Conservation (phyloP, 2,329 filamentous ascomycete species). For the Parastagonospora nodorum region DNA sequence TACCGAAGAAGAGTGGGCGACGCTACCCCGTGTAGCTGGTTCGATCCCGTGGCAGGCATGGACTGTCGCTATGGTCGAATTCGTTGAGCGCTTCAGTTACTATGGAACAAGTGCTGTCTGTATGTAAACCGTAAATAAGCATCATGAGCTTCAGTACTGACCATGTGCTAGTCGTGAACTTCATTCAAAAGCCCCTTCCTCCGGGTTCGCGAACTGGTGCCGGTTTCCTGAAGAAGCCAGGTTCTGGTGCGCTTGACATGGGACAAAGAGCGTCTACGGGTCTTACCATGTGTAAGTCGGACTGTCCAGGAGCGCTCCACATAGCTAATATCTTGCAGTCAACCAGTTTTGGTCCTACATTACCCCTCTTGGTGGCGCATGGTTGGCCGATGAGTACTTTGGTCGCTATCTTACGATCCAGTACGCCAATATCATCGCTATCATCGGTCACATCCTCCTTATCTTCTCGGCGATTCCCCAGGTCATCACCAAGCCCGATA, state of each 20-base stretch:
- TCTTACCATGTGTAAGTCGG: slow-evolving; percentile 49
- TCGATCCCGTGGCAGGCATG: slow-evolving; percentile 43
- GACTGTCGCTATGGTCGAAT: slow-evolving; percentile 44
- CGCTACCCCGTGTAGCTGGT: slow-evolving; percentile 43
- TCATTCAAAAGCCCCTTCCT: slow-evolving; percentile 43
- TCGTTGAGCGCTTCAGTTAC: slow-evolving; percentile 45
- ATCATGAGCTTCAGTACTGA: neutral
- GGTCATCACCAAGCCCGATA: slow-evolving; percentile 55
- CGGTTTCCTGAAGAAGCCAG: slow-evolving; percentile 38
- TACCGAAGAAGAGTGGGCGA: slow-evolving; percentile 43
- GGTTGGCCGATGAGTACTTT: slow-evolving; percentile 64
- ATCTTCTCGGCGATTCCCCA: slow-evolving; percentile 61
- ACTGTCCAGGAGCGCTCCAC: neutral
- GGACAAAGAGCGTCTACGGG: slow-evolving; percentile 61
- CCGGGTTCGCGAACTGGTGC: slow-evolving; percentile 42
- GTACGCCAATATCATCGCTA: slow-evolving; percentile 62
- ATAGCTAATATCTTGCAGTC: slow-evolving; percentile 26
- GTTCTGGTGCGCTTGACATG: slow-evolving; percentile 57
- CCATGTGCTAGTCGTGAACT: slow-evolving; percentile 34
- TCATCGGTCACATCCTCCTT: slow-evolving; percentile 61
- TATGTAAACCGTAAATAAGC: slow-evolving; percentile 7
- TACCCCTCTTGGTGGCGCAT: slow-evolving; percentile 63
- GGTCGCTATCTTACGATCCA: slow-evolving; percentile 66
- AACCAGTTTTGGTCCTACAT: slow-evolving; percentile 63
- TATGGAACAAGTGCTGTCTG: slow-evolving; percentile 46